phyloP scores from a whole-genome alignment of 2,329 filamentous ascomycete species.

The Xylaria arbuscula region DNA sequence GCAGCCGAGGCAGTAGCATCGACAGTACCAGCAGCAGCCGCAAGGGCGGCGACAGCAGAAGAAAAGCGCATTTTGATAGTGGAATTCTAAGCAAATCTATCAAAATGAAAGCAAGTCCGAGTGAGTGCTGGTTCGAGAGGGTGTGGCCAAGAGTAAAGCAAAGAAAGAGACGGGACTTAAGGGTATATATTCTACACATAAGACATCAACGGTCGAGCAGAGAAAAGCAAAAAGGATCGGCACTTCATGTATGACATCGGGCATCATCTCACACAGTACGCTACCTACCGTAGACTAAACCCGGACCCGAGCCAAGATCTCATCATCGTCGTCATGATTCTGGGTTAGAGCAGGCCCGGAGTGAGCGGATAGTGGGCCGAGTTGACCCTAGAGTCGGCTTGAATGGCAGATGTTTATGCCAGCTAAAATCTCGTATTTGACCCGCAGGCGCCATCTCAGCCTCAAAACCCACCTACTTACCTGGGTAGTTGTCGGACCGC shows the following conservation, averaged over 20 bases:
- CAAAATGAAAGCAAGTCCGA: conserved; percentile 14
- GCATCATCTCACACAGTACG: conserved; percentile 19
- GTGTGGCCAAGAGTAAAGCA: conserved; percentile 5
- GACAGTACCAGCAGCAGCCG: conserved; percentile 42
- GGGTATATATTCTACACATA: background rate
- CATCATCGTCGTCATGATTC: conserved; percentile 30
- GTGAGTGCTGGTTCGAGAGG: background rate
- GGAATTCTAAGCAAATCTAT: conserved; percentile 12
- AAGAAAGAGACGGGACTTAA: conserved; percentile 5
- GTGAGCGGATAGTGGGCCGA: conserved; percentile 34
- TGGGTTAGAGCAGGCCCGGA: conserved; percentile 23
- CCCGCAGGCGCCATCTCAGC: conserved; percentile 36
- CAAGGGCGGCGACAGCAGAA: conserved; percentile 43
- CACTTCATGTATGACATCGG: conserved; percentile 31
- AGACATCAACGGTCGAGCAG: background rate
- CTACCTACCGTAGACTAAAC: conserved; percentile 18
- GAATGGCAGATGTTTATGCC: conserved; percentile 32
- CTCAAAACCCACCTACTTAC: conserved; percentile 29
- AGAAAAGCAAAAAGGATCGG: conserved; percentile 21
- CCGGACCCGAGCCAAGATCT: conserved; percentile 33
- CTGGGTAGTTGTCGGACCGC: conserved; percentile 8
- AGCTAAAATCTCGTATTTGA: conserved; percentile 37
- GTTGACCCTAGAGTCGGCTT: conserved; percentile 13
- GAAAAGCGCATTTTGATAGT: conserved; percentile 48
- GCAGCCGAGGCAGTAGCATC: conserved; percentile 33